A percentile compares a stretch with the other conserved stretches of the same genome.
These are phyloP conservation scores for Flaveria robusta DNA, from an alignment of 129 eudicot genomes.

Conservation along the genomic window DNA sequence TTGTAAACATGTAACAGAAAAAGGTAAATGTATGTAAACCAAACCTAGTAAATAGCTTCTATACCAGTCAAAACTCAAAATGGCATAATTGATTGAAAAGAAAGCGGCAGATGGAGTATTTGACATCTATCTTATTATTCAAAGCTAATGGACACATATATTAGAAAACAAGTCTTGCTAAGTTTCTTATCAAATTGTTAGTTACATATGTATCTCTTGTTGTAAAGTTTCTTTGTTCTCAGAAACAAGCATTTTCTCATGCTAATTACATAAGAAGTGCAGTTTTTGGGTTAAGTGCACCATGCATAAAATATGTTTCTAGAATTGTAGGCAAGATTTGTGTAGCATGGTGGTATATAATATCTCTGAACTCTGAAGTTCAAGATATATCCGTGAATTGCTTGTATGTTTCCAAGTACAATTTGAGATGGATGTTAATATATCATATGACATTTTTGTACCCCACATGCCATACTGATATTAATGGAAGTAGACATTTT, in stretches of 20 bases:
- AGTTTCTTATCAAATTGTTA: background rate
- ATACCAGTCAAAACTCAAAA: background rate
- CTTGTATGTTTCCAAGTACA: background rate
- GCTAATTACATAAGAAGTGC: constrained; percentile 13
- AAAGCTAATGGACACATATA: background rate
- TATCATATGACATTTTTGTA: background rate
- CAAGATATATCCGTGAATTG: constrained; percentile 3
- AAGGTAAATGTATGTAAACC: background rate
- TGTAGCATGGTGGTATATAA: constrained; percentile 7
- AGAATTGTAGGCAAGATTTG: background rate
- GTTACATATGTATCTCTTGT: background rate
- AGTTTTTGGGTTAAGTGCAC: constrained; percentile 1
- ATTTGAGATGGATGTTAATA: constrained; percentile 4
- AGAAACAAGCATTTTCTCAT: constrained; percentile 8
- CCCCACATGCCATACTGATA: constrained; percentile 6
- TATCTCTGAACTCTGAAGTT: background rate
- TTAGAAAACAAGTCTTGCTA: background rate
- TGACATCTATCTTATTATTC: background rate
- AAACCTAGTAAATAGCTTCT: background rate
- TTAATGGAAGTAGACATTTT: background rate
- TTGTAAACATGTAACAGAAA: background rate
- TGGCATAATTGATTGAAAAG: background rate
- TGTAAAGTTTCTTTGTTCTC: background rate
- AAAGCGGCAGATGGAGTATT: background rate
- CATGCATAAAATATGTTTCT: background rate